Base-by-base conservation (phyloP, 2,329 filamentous ascomycete species). In the Plenodomus lindquistii region DNA sequence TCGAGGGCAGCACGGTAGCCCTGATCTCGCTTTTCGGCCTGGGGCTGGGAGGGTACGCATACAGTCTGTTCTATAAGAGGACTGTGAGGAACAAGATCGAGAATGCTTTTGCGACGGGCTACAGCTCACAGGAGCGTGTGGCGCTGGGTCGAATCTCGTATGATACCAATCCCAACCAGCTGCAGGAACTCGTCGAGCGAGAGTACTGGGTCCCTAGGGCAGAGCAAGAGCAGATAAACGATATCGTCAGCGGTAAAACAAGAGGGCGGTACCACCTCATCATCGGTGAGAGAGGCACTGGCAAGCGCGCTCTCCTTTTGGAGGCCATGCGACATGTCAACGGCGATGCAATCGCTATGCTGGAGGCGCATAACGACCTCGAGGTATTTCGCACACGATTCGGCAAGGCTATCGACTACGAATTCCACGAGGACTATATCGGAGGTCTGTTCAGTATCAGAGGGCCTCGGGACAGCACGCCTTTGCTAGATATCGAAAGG, bases 381-480 rank as follows among this genome's bases (percentile, higher is more conserved):
- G 94, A 99, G 65, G 96, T 99, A 47, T 95, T 99, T 70, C 87
- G 94, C 7, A 87, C 96, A 35, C 84, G 94, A 5, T 81, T 99
- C 2, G 93, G 94, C 24, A 97, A 97, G 71, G 89, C 92, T 0
- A 80, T 97, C 40, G 92, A 99, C 71, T 99, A 91, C 68, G 94
- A 99, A 69, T 99, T 88, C 62, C 91, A 97, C 66, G 93, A 97
- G 75, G 94, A 99, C 74, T 97, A 96, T 66, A 96, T 99, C 50
- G 94, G 94, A 40, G 89, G 88, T 4, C 86, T 97, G 57, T 97
- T 99, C 73, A 95, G 89, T 54, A 96, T 97, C 67, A 84, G 88
- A 37, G 94, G 94, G 0, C 94, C 94, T 0, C 83, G 94, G 39
- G 94, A 99, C 65, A 91, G 89, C 15, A 96, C 91, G 0, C 91